Percentiles rank a stretch among this genome's conserved stretches.
Evolutionary conservation across 352 stramenopile genomes (phyloP).

Genomic region (Phytophthora idaei): DNA sequence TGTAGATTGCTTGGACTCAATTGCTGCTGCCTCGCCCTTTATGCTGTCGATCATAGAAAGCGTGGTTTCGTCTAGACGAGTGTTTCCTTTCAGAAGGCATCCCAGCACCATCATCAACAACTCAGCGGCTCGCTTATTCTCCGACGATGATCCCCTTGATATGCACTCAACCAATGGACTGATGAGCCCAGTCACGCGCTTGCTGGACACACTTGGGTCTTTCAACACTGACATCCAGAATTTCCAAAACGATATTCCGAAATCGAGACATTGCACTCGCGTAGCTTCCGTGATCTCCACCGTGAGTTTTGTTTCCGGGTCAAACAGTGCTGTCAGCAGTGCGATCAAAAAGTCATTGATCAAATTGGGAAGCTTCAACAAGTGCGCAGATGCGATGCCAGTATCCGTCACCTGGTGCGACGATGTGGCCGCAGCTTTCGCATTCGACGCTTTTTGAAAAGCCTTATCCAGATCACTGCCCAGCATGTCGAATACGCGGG

Average conservation of each 20-base stretch:
- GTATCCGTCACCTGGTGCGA: constrained; percentile 41
- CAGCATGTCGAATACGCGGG: constrained; percentile 73
- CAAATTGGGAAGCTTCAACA: constrained; percentile 72
- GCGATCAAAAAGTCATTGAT: constrained; percentile 77
- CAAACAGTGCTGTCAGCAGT: constrained; percentile 58
- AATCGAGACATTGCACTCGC: constrained; percentile 72
- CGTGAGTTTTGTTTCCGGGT: constrained; percentile 16
- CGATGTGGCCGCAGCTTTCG: constrained; percentile 23
- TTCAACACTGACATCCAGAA: constrained; percentile 69
- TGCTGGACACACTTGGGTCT: constrained; percentile 52
- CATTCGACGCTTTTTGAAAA: constrained; percentile 36
- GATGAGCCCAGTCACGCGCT: constrained; percentile 60
- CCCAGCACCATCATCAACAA: constrained; percentile 72
- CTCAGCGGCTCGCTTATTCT: constrained; percentile 70
- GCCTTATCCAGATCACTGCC: constrained; percentile 37
- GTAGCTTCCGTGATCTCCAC: constrained; percentile 53
- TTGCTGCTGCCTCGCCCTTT: constrained; percentile 47
- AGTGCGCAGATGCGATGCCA: constrained; percentile 34
- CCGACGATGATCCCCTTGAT: constrained; percentile 42
- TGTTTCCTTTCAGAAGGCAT: constrained; percentile 54
- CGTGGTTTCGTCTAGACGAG: constrained; percentile 54
- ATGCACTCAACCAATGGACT: constrained; percentile 64
- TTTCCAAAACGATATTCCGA: constrained; percentile 74
- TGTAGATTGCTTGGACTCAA: constrained; percentile 72
- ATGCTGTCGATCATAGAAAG: constrained; percentile 58